Base-by-base conservation (phyloP, 1,139 yeast genomes). In the Blastobotrys niveus region DNA sequence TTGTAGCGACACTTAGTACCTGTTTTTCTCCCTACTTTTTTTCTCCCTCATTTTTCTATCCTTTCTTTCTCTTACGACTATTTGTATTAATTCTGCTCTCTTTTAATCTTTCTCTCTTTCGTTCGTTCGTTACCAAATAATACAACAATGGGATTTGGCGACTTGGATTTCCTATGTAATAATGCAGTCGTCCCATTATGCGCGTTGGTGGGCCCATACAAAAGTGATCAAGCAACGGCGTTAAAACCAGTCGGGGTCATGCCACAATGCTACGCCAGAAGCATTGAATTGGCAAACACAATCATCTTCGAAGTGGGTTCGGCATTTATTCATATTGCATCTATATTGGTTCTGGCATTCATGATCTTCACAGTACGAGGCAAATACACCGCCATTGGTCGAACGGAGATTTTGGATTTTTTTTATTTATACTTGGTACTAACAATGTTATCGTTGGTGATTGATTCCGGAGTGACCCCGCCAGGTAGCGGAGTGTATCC, bases 311-410 rank as follows among this genome's bases (percentile, higher is more conserved):
- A 87, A 59, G 73, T 87, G n/a, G 97, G 96, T 24, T 84, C 80
- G 50, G 88, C 95, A 2, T 82, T 88, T 58, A 77, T 88, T 27
- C 88, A 88, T 59, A 79, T 91, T 47, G 87, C 82, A 2, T 79
- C 88, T 0, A 67, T 91, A 32, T 63, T 74, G 3, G 75, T 87
- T 34, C 56, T 83, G 34, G 68, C 81, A 43, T 73, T 87, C 54
- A 84, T 89, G 49, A 72, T 88, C n/a, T 83, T 80, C 68, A 82
- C 83, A 55, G 80, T 88, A 38, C 72, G 89, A 58, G 71, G 81
- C 48, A 87, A 89, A 67, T 89, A 84, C 61, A 91, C 97, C 0
- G 96, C 97, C 15, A 89, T 91, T 48, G 97, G 96, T 2, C 73
- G 97, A 51, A 72, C 79, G 14, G 98, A 91, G 60, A 84, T 88